phyloP scores from a whole-genome alignment of 2,329 filamentous ascomycete genomes.

The Gaeumannomyces sp. region DNA sequence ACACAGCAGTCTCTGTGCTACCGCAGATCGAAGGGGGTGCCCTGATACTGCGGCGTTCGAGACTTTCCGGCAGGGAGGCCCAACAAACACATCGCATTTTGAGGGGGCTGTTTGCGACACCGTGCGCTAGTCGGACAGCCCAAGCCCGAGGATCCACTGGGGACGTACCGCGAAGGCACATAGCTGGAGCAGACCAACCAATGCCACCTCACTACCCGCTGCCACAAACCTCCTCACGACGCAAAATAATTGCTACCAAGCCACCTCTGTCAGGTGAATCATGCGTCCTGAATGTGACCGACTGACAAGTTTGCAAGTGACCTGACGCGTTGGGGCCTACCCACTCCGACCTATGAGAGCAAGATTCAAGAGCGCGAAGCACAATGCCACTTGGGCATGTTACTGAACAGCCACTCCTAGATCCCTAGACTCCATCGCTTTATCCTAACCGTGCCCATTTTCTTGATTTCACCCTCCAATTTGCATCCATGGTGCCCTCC shows the following conservation, averaged over 20 bases:
- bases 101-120: not conserved
- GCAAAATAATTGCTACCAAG: not conserved
- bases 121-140: not conserved
- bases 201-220: not conserved
- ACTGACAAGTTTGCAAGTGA: not conserved
- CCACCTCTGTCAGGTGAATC: not conserved
- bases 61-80: not conserved
- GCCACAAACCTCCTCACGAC: not conserved
- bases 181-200: not conserved
- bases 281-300: not conserved
- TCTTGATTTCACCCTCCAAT: not conserved
- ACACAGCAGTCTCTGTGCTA: not conserved
- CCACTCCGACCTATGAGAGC: not conserved
- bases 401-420: not conserved
- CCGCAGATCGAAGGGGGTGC: not conserved
- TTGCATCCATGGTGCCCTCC: not conserved
- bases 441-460: not conserved
- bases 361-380: not conserved
- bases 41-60: not conserved
- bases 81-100: not conserved
- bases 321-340: too few relatives aligned
- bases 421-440: not conserved
- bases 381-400: not conserved
- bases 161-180: not conserved
- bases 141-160: not conserved